Conservation (phyloP, 371 early-diverging fungal species). For the Choanephora cucurbitarum region DNA sequence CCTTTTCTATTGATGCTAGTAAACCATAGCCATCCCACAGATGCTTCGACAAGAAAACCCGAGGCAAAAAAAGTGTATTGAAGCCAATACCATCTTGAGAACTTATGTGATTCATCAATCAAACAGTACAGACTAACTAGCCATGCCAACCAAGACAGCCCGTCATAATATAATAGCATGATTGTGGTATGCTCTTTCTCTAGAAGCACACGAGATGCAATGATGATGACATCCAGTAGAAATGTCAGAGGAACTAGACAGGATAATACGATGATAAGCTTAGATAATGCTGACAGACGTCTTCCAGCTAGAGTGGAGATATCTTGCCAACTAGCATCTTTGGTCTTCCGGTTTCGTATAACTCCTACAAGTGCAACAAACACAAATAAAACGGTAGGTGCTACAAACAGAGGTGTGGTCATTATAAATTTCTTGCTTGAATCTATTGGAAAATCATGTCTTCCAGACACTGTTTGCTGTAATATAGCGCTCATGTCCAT, state of each 20-base stretch:
- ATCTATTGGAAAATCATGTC: not conserved
- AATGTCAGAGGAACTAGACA: slow-evolving; percentile 30
- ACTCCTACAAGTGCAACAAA: slow-evolving; percentile 14
- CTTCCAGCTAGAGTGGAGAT: slow-evolving; percentile 12
- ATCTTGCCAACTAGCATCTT: slow-evolving; percentile 20
- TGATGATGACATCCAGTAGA: slow-evolving; percentile 32
- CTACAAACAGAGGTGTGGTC: slow-evolving; percentile 18
- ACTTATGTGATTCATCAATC: slow-evolving; percentile 39
- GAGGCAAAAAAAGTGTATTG: slow-evolving; percentile 46
- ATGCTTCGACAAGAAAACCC: slow-evolving; percentile 34
- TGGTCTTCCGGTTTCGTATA: slow-evolving; percentile 15
- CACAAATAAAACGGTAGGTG: slow-evolving; percentile 14
- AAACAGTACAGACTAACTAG: slow-evolving; percentile 25
- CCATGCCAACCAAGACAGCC: slow-evolving; percentile 44
- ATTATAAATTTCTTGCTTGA: slow-evolving; percentile 2
- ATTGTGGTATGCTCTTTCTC: slow-evolving; percentile 27
- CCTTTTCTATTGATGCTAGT: slow-evolving; percentile 32
- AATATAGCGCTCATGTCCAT: not conserved
- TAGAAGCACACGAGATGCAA: slow-evolving; percentile 34
- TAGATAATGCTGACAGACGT: slow-evolving; percentile 32
- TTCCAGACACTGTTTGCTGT: not conserved
- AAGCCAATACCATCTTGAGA: slow-evolving; percentile 47
- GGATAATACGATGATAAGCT: slow-evolving; percentile 29
- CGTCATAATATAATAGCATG: slow-evolving; percentile 39
- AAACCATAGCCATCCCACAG: slow-evolving; percentile 46